A percentile compares a stretch with the other conserved stretches of the same genome.
Conservation (phyloP, 306 rosid species). For the Cicer bijugum region DNA sequence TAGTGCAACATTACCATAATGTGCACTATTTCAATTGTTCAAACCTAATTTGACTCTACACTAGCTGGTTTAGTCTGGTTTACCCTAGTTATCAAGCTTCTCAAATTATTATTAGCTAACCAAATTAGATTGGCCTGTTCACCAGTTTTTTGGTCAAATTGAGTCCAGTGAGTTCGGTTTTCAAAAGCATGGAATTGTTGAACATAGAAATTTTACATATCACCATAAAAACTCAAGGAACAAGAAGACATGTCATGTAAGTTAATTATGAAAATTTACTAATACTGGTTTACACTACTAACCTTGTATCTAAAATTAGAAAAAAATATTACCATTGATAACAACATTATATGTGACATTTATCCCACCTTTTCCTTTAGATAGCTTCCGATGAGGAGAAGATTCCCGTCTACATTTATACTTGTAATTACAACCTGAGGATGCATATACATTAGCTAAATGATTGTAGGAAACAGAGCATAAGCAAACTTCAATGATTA, state of each 20-base stretch:
- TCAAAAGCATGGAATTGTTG: background rate
- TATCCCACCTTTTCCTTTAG: constrained; percentile 45
- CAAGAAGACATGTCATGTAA: background rate
- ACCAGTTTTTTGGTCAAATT: constrained; percentile 5
- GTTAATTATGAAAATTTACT: constrained; percentile 9
- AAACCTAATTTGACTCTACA: constrained; percentile 14
- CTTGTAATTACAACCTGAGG: constrained; percentile 75
- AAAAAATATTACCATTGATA: constrained; percentile 23
- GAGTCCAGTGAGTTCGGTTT: background rate
- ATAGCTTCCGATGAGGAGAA: constrained; percentile 41
- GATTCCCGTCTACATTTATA: constrained; percentile 47
- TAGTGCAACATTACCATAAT: background rate
- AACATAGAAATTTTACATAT: background rate
- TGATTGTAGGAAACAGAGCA: constrained; percentile 24
- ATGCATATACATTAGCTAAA: constrained; percentile 26
- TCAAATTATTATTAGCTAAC: background rate
- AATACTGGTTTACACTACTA: constrained; percentile 16
- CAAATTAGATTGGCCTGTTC: constrained; percentile 11
- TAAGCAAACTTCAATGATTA: background rate
- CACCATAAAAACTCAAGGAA: constrained; percentile 12
- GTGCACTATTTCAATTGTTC: constrained; percentile 11
- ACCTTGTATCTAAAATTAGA: constrained; percentile 25
- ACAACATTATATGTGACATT: constrained; percentile 43
- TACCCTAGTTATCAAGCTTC: constrained; percentile 9
- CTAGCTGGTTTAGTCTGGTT: background rate